Base-by-base conservation (phyloP, 768 basidiomycete species). In the Auricularia cornea region DNA sequence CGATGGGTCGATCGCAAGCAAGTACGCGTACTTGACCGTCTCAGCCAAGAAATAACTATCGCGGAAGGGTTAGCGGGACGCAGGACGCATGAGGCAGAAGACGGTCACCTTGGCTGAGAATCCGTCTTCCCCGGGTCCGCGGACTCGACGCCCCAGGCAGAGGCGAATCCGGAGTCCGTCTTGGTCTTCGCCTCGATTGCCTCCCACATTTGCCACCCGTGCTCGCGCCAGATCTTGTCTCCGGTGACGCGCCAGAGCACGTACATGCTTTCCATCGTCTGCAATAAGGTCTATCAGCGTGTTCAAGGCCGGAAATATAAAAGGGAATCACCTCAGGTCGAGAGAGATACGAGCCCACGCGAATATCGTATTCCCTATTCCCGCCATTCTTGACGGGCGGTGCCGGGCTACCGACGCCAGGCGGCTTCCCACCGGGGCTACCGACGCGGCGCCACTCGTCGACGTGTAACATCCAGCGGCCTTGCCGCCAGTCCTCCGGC, bases 241-340 rank as follows among this genome's bases (percentile, higher is more conserved):
- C 86, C 83, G 2, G 90, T 92, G 8, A 81, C 79, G 54, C 82
- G 82, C 84, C 86, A 92, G 63, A 92, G 71, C 20, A 90, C 68
- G 70, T 85, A 90, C 62, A 92, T 71, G 11, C 85, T 87, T 70
- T 92, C 90, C 3, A 92, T 68, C 6, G 90, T 84, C 89, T 92
- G 67, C 30, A 32, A 52, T 14, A 26, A n/a, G n/a, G 6, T 61
- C 44, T n/a, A 11, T n/a, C 16, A 30, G 12, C 14, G 14, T 30
- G 26, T 16, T 28, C 28, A 30, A 57, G 30, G 48, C 30, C 52
- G 29, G 29, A 41, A 10, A 32, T 33, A 28, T 48, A 38, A 26
- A 11, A 59, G 56, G 83, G 32, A n/a, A n/a, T n/a, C 52, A 88
- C 89, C 83, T 91, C 89, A 1, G 90, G 90, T 30, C 90, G 74